Percentiles rank a stretch among this genome's conserved stretches.
phyloP scores from a whole-genome alignment of 75 land plant genomes.

The Pinus tabuliformis region DNA sequence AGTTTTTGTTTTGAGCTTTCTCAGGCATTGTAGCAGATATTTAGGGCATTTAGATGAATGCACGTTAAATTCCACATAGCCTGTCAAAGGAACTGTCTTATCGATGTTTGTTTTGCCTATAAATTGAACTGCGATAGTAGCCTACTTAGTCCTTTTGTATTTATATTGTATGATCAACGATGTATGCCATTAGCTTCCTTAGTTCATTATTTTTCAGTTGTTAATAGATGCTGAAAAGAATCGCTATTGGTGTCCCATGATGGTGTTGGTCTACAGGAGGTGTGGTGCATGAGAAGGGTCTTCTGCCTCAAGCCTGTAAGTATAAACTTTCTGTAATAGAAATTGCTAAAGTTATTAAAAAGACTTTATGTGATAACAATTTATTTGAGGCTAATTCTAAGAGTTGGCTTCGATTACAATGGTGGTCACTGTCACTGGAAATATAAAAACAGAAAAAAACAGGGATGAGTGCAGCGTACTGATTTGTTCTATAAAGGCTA shows the following conservation, averaged over 20 bases:
- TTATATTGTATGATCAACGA: neutral
- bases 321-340: conserved; percentile 7
- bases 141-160: neutral
- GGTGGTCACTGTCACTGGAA: no score
- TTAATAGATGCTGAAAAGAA: neutral
- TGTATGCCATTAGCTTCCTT: neutral
- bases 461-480: no score
- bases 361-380: no score
- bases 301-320: conserved; percentile 82
- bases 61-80: neutral
- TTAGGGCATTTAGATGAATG: neutral
- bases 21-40: neutral
- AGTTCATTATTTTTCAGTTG: neutral
- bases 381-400: no score
- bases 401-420: no score
- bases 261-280: conserved; percentile 62
- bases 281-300: conserved; percentile 92
- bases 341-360: neutral
- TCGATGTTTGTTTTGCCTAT: neutral
- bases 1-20: neutral
- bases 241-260: conserved; percentile 4
- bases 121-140: neutral
- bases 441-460: no score
- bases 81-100: neutral
- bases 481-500: no score